Base-by-base conservation (phyloP, 2,329 filamentous ascomycete species). In the Cladophialophora psammophila region DNA sequence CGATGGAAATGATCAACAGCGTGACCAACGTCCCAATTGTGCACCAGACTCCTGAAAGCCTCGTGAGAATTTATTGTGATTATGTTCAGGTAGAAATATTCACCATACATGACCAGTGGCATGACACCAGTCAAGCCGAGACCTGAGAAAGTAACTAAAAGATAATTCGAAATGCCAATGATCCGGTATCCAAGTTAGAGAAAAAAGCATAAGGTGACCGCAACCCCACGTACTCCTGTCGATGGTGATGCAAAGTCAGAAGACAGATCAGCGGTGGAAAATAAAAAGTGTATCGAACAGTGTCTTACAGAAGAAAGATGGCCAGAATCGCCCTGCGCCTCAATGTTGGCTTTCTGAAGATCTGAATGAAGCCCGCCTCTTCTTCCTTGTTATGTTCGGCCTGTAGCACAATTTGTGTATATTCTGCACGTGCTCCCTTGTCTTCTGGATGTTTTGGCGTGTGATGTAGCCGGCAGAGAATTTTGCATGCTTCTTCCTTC, bases 41-140 rank as follows among this genome's bases (percentile, higher is more conserved):
- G 3, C 26, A 26, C 36, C 36, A 38, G 9, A 38, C 9, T 38
- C 12, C 36, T 38, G 26, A 26, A 26, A 26, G 26, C 36, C 6
- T 38, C 36, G 7, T 38, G 12, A 12, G 12, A 2, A 38, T 5
- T 50, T 12, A 34, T 34, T 55, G 53, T 34, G 13, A 53, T 18
- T 56, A 40, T 40, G 8, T 36, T 26, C 4, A 31, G 20, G 48
- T n/a, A 20, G 20, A 26, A 20, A 1, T 18, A 54, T 20, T 15
- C 4, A 66, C 64, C 80, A 65, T 76, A 78, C 18, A 83, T 69
- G 5, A 83, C 75, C 35, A 83, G 71, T 5, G 81, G 80, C 75
- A 79, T 76, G 65, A 75, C 76, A 38, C 73, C 75, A 42, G 65
- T 70, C 60, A 77, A 71, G 34, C 75, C 80, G 12, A 83, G 75